Base-by-base conservation (phyloP, 441 rosid genomes). In the Populus hybrid region DNA sequence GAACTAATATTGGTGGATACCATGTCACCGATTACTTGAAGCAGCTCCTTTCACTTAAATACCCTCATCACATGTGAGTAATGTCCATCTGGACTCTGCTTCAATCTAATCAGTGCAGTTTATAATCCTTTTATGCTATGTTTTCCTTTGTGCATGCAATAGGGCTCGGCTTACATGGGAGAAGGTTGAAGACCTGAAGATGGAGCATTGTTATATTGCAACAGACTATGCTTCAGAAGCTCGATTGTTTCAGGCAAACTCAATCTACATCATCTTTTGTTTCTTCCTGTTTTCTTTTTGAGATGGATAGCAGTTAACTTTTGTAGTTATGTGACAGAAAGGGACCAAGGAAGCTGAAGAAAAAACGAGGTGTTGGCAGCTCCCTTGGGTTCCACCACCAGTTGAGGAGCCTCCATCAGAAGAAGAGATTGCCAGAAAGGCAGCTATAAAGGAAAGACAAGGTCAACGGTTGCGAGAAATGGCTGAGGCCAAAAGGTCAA, bases 381-480 rank as follows among this genome's bases (percentile, higher is more conserved):
- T 95, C 50, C 95, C 94, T 50, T 93, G 98, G 98, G 88, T 90
- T 79, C 95, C 98, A 63, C 98, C 94, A 26, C 92, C 94, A 23
- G 79, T 83, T 10, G 99, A 93, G 86, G 97, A 86, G 82, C 92
- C 91, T 77, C 99, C 99, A 82, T 93, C 99, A 42, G 94, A 89
- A 86, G 99, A 93, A 90, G 98, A 95, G 88, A 76, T 95, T 73
- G 99, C 99, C 9, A 88, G 98, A 82, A 95, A 90, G 82, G 99
- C 99, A 71, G 98, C 98, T 75, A 87, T 89, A 80, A 90, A 84
- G 80, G 99, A 93, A 83, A 93, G 91, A 74, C 98, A 92, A 79
- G 95, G 98, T 72, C 99, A 95, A 88, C 86, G 99, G 74, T 83
- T 95, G 83, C 89, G 99, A 83, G 99, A 93, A 76, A 95, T 95